Conservation (phyloP, 306 rosid species). For the Rosa chinensis region DNA sequence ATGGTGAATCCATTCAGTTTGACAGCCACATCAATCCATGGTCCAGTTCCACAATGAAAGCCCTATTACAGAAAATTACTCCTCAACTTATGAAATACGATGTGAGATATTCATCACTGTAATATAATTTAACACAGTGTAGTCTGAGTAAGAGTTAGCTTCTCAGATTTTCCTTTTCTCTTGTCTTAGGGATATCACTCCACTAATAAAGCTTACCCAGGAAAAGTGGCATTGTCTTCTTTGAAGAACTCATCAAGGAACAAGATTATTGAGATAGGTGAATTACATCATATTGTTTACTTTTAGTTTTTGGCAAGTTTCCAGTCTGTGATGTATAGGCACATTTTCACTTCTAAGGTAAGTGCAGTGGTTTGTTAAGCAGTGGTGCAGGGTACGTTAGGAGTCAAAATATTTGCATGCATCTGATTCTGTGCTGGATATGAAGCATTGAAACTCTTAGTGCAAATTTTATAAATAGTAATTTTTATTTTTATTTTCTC, state of each 20-base stretch:
- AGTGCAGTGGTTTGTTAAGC: not conserved
- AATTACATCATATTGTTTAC: slow-evolving; percentile 17
- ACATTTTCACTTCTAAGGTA: not conserved
- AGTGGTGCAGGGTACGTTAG: not conserved
- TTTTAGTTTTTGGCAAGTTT: not conserved
- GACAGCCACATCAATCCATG: slow-evolving; percentile 65
- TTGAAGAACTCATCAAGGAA: slow-evolving; percentile 78
- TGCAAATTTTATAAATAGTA: not conserved
- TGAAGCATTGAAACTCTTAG: not conserved
- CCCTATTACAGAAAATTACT: slow-evolving; percentile 52
- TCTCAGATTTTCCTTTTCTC: slow-evolving; percentile 6
- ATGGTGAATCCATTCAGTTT: slow-evolving; percentile 23
- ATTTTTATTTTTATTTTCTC: not conserved
- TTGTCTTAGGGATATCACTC: slow-evolving; percentile 70
- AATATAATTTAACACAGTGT: slow-evolving; percentile 12
- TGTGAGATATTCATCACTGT: slow-evolving; percentile 41
- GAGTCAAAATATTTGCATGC: not conserved
- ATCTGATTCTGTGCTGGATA: not conserved
- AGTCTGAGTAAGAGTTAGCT: slow-evolving; percentile 17
- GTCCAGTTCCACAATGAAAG: slow-evolving; percentile 58
- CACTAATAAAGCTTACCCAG: slow-evolving; percentile 60
- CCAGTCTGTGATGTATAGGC: not conserved
- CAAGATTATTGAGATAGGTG: slow-evolving; percentile 77
- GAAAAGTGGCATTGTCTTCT: slow-evolving; percentile 64
- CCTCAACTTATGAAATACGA: slow-evolving; percentile 48